These are phyloP conservation scores for Elongisporangium anandrum DNA, from an alignment of 352 stramenopile species.

Conservation along the genomic window DNA sequence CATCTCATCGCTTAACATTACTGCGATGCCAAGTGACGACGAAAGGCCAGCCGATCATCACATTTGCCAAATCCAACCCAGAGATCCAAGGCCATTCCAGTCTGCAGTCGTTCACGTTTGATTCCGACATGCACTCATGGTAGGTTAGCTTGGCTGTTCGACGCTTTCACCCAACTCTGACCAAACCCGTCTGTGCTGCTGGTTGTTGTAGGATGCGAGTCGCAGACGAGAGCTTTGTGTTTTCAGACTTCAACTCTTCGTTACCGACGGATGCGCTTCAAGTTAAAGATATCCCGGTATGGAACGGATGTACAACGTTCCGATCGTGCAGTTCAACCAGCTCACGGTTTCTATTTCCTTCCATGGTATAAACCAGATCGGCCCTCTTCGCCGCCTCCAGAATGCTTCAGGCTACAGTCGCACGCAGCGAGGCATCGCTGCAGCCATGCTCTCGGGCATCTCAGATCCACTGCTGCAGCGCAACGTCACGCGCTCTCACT, in stretches of 20 bases:
- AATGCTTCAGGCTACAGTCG: conserved; percentile 77
- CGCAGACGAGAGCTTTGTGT: conserved; percentile 81
- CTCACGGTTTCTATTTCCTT: neutral
- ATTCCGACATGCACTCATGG: conserved; percentile 66
- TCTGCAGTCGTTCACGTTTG: conserved; percentile 79
- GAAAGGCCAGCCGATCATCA: conserved; percentile 74
- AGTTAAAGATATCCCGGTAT: conserved; percentile 62
- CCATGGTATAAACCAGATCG: conserved; percentile 30
- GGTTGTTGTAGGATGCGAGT: conserved; percentile 72
- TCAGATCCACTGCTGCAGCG: conserved; percentile 70
- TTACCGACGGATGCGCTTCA: conserved; percentile 68
- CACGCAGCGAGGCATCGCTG: conserved; percentile 56
- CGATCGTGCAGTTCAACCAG: neutral
- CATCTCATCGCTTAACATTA: conserved; percentile 49
- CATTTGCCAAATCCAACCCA: conserved; percentile 63
- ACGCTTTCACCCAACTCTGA: conserved; percentile 2
- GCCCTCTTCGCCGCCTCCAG: conserved; percentile 70
- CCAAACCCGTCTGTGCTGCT: conserved; percentile 2
- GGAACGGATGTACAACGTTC: conserved; percentile 1
- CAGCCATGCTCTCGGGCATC: conserved; percentile 68
- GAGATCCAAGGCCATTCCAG: conserved; percentile 45
- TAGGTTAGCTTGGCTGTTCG: too few relatives aligned
- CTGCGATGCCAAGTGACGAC: conserved; percentile 67
- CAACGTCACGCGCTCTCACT: conserved; percentile 76
- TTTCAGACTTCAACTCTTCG: conserved; percentile 77